Evolutionary conservation across 345 rosid genomes (phyloP), one percentile per base, ranked within the genome.

Genomic region (Hibiscus tridactylites): DNA sequence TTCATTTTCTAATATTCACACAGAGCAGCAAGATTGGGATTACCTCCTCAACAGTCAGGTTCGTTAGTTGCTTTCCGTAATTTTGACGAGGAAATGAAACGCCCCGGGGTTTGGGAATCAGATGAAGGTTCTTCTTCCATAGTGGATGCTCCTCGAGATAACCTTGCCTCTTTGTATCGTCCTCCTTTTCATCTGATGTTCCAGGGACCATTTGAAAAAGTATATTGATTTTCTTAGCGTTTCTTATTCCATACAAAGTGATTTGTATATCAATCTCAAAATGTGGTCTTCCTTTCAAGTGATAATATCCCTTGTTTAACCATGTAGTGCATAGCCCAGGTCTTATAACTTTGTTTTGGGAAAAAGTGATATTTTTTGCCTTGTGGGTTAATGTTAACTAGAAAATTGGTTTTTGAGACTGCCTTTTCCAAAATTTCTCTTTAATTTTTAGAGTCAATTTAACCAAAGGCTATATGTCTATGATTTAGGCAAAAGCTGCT

Each of bases 121-220:
- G 89, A 85, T 21, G 83, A 80, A 74, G 86, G 91, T 28, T 71
- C 84, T 66, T 75, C 96, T 71, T 86, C 92, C 56, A 72, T 84
- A 1, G 74, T 84, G 11, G 93, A 86, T 65, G 78, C 76, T 61
- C 76, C 91, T 71, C 90, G 91, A n/a, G 95, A 91, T 78, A 90
- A 91, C 85, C 88, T 96, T 77, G 98, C 99, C 72, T 84, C 98
- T 16, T 82, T 96, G 60, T 96, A 91, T 58, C 94, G 97, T 17
- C 98, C 98, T 78, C 99, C 99, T 31, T 88, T 88, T 70, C 90
- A 86, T 79, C 74, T 96, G 69, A 91, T 96, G 96, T 86, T 80
- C 72, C 87, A 82, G 2, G 98, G 99, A 57, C 84, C 99, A 9
- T 96, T 96, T 80, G 99, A 96, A 76, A 88, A 91, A 94, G 98